Conservation (phyloP, 495 filamentous ascomycete species). For the Cryomyces antarcticus region DNA sequence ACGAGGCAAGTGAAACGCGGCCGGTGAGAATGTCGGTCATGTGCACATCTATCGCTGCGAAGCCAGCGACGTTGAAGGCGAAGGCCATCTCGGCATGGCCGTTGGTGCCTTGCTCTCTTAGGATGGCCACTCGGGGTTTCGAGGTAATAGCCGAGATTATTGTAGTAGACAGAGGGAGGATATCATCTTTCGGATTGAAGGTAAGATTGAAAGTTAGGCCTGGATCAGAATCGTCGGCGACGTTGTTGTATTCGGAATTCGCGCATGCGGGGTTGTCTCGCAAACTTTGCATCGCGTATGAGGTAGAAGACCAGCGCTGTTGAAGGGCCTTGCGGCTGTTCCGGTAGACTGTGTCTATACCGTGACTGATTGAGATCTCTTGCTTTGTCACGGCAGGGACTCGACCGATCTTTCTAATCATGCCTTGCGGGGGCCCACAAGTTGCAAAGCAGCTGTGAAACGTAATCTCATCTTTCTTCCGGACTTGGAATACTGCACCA, state of each 20-base stretch:
- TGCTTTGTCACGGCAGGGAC: constrained; percentile 56
- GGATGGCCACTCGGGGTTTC: constrained; percentile 74
- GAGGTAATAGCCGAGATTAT: constrained; percentile 50
- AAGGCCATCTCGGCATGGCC: constrained; percentile 95
- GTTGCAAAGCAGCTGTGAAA: constrained; percentile 86
- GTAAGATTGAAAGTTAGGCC: constrained; percentile 72
- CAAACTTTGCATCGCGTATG: constrained; percentile 75
- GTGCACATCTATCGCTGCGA: constrained; percentile 82
- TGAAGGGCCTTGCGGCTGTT: constrained; percentile 56
- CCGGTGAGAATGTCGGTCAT: constrained; percentile 84
- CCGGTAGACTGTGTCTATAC: constrained; percentile 42
- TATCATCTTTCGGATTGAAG: constrained; percentile 61
- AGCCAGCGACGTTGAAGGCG: constrained; percentile 80
- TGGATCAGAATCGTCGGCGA: constrained; percentile 56
- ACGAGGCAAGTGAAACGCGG: constrained; percentile 53
- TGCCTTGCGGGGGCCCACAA: constrained; percentile 60
- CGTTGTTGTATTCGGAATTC: constrained; percentile 61
- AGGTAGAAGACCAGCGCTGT: constrained; percentile 73
- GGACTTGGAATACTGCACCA: constrained; percentile 92
- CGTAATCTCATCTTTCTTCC: constrained; percentile 57
- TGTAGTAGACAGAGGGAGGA: constrained; percentile 44
- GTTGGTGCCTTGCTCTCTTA: constrained; percentile 89
- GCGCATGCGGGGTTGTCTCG: constrained; percentile 79
- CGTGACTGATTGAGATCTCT: constrained; percentile 52
- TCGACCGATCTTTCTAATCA: constrained; percentile 66